These are phyloP conservation scores for Butyriboletus regius DNA, from an alignment of 1,284 basidiomycete genomes.

Conservation along the genomic window DNA sequence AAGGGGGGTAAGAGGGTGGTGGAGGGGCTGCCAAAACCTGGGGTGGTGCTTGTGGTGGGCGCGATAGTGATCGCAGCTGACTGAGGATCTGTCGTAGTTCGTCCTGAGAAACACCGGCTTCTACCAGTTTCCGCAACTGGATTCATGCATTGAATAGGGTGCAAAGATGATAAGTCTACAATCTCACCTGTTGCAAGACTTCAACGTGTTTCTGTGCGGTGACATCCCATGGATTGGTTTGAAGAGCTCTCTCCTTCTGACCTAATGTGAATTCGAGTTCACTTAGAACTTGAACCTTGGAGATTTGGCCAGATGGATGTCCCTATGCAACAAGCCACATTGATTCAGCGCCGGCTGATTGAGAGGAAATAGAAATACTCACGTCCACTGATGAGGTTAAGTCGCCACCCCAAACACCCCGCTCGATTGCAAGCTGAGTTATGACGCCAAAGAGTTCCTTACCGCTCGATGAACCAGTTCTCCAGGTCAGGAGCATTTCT, in stretches of 20 bases:
- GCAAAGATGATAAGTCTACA: neutral
- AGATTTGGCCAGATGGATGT: conserved; percentile 43
- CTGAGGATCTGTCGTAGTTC: conserved; percentile 74
- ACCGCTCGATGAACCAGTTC: conserved; percentile 71
- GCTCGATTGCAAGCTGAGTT: conserved; percentile 68
- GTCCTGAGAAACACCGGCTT: conserved; percentile 70
- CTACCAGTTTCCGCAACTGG: conserved; percentile 70
- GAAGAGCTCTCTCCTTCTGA: conserved; percentile 64
- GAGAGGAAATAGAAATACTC: conserved; percentile 3
- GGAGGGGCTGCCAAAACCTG: conserved; percentile 26
- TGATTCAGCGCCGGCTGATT: neutral
- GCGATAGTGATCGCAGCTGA: conserved; percentile 65
- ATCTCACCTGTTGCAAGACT: conserved; percentile 65
- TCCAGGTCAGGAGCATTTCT: conserved; percentile 90
- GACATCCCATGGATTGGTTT: conserved; percentile 61
- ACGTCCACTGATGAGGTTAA: conserved; percentile 37
- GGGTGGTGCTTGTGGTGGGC: conserved; percentile 35
- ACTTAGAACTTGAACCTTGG: conserved; percentile 68
- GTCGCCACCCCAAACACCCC: conserved; percentile 65
- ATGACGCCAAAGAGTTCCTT: conserved; percentile 75
- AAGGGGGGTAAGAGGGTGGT: conserved; percentile 25
- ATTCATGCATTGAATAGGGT: conserved; percentile 5
- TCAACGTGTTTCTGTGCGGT: conserved; percentile 57
- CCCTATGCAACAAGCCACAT: conserved; percentile 16
- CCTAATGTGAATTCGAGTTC: conserved; percentile 72